Conservation (phyloP, 495 filamentous ascomycete species). For the Aspergillus panamensis region DNA sequence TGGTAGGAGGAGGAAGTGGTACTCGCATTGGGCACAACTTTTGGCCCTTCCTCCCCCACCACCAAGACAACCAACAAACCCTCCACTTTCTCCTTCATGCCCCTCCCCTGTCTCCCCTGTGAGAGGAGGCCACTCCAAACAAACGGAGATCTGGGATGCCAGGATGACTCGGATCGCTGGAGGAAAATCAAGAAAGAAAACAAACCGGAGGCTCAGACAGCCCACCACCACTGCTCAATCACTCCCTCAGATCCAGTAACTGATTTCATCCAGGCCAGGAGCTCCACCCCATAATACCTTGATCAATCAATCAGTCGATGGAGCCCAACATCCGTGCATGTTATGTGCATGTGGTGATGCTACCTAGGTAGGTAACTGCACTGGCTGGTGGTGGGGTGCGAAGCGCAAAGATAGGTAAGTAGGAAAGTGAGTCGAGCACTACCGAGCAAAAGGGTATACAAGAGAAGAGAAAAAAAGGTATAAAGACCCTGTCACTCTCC, state of each 20-base stretch:
- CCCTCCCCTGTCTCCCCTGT: background rate
- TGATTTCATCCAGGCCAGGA: background rate
- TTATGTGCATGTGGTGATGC: background rate
- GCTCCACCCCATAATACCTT: conserved; percentile 9
- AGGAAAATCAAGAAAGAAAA: conserved; percentile 6
- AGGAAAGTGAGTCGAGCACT: too few species aligned
- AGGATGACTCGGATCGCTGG: conserved; percentile 5
- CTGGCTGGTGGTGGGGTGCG: background rate
- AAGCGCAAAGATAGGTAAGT: background rate
- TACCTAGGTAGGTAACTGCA: background rate
- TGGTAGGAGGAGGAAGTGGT: background rate
- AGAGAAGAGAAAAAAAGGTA: background rate
- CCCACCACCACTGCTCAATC: background rate
- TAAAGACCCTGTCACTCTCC: background rate
- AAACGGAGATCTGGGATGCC: background rate
- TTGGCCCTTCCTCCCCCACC: background rate
- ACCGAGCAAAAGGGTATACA: too few species aligned
- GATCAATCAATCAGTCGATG: conserved; percentile 5
- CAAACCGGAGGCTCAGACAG: background rate
- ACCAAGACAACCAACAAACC: background rate
- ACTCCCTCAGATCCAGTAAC: background rate
- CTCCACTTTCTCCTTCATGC: background rate
- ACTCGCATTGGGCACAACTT: too few species aligned
- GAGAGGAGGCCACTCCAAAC: background rate
- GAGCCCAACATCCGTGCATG: background rate